phyloP scores from a whole-genome alignment of 306 rosid genomes.

The Albizia julibrissin region DNA sequence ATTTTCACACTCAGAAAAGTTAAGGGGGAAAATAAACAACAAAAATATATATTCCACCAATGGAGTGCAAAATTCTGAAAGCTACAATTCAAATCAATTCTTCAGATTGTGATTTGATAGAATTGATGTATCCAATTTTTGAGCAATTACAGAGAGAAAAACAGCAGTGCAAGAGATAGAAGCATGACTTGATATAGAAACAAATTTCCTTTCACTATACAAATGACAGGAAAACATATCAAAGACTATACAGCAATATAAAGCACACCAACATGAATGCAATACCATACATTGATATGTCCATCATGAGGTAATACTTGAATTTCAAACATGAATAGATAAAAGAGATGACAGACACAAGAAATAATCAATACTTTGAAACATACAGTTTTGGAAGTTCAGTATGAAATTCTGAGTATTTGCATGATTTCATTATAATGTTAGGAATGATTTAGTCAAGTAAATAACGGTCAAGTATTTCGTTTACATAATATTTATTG shows the following conservation, averaged over 20 bases:
- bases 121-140: background rate
- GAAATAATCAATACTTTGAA: constrained; percentile 10
- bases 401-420: constrained; percentile 1
- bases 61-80: background rate
- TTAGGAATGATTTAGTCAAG: constrained; percentile 16
- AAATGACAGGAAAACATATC: background rate
- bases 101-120: background rate
- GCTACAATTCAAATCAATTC: constrained; percentile 11
- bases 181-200: constrained; percentile 11
- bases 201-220: constrained; percentile 2
- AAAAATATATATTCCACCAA: background rate
- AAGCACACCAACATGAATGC: background rate
- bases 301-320: background rate
- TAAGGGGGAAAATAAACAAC: background rate
- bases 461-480: background rate
- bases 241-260: constrained; percentile 8
- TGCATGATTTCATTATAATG: background rate
- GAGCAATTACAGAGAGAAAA: background rate
- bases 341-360: background rate
- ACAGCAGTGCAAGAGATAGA: background rate
- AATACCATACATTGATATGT: background rate
- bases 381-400: constrained; percentile 9
- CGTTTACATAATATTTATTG: background rate
- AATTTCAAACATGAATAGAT: constrained; percentile 25
- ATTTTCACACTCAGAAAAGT: background rate